Evolutionary conservation across 1,284 basidiomycete species (phyloP).

Genomic region (Cryptococcus floricola): DNA sequence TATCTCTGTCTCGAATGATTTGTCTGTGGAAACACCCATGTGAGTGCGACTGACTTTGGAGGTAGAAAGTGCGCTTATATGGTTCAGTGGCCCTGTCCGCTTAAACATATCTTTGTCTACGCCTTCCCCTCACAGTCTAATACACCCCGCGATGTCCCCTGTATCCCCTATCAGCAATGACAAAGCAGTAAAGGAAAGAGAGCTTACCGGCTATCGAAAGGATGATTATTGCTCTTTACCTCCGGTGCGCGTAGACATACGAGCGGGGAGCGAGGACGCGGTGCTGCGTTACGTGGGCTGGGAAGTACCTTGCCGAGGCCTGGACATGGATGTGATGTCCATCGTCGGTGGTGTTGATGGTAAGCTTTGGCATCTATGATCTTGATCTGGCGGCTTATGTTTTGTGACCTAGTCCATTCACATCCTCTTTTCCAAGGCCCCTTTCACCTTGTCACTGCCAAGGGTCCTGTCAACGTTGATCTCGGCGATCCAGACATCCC

Average conservation of each 20-base stretch:
- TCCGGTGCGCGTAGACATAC: constrained; percentile 6
- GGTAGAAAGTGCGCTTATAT: neutral
- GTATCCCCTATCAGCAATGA: neutral
- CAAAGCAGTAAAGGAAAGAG: neutral
- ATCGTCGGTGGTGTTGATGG: constrained; percentile 9
- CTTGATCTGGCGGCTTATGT: neutral
- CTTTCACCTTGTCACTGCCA: constrained; percentile 5
- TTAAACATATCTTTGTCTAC: neutral
- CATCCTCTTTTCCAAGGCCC: constrained; percentile 16
- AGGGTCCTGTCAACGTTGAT: constrained; percentile 12
- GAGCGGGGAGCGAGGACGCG: constrained; percentile 3
- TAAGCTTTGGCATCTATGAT: neutral
- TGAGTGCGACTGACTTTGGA: neutral
- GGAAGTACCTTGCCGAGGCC: constrained; percentile 13
- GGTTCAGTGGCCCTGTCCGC: neutral
- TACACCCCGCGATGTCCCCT: neutral
- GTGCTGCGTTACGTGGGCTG: constrained; percentile 12
- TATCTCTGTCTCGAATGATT: constrained; percentile 2
- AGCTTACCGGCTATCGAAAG: neutral
- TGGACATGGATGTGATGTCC: constrained; percentile 4
- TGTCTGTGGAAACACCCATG: neutral
- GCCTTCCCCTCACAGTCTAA: neutral
- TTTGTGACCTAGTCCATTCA: neutral
- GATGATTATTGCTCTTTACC: constrained; percentile 7
- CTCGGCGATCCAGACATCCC: neutral